phyloP scores from a whole-genome alignment of 148 eudicot species.

The Diospyros kaki region DNA sequence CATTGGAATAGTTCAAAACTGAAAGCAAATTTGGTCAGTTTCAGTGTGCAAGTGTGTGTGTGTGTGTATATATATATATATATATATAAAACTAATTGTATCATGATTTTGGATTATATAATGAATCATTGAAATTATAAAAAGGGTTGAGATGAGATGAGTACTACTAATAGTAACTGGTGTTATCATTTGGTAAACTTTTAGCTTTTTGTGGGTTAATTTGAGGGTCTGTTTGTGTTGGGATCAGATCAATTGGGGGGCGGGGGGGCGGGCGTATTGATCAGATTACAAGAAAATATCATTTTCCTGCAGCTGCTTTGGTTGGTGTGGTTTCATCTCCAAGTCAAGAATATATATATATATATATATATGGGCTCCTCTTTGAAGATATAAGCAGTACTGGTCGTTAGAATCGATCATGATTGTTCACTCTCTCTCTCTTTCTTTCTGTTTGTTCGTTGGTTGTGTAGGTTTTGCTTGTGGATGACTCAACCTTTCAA shows the following conservation, averaged over 20 bases:
- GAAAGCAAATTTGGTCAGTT: too few species aligned
- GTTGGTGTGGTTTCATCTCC: constrained; percentile 16
- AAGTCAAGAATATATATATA: constrained; percentile 10
- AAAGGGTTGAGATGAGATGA: background rate
- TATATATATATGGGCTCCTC: background rate
- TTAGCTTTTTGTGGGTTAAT: too few species aligned
- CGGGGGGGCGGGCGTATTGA: too few species aligned
- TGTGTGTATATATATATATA: background rate
- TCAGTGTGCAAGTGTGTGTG: background rate
- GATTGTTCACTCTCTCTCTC: background rate
- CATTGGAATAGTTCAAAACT: background rate
- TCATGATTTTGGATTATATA: background rate
- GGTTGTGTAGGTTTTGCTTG: too few species aligned
- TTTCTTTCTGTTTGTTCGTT: background rate
- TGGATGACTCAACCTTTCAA: too few species aligned
- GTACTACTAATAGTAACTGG: background rate
- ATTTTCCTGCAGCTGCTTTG: background rate
- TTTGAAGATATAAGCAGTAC: background rate
- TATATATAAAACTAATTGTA: background rate
- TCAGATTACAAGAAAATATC: too few species aligned
- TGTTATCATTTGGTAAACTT: background rate
- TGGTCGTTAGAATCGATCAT: constrained; percentile 1
- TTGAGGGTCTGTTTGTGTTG: too few species aligned
- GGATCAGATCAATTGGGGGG: too few species aligned
- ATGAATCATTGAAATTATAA: background rate